These are phyloP conservation scores for Fusarium zealandicum DNA, from an alignment of 2,329 filamentous ascomycete genomes.

Conservation along the genomic window DNA sequence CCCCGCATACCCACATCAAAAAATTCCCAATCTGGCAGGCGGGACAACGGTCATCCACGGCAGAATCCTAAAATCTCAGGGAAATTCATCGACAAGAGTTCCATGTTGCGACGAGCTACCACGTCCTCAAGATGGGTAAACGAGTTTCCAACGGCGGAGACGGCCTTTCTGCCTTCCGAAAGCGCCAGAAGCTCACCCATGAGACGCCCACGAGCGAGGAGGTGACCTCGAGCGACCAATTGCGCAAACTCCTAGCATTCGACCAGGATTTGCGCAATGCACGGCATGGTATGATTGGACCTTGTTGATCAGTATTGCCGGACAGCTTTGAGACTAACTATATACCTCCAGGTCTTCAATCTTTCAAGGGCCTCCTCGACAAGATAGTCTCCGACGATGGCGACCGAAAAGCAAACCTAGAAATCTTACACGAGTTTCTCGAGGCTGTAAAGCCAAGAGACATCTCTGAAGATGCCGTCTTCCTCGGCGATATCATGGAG, in stretches of 20 bases:
- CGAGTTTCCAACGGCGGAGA: slow-evolving; percentile 51
- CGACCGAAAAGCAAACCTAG: slow-evolving; percentile 52
- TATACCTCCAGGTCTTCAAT: slow-evolving; percentile 62
- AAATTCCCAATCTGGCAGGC: slow-evolving; percentile 34
- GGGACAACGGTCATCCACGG: slow-evolving; percentile 44
- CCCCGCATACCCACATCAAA: slow-evolving; percentile 2
- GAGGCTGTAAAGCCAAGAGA: slow-evolving; percentile 59
- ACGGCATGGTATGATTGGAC: slow-evolving; percentile 63
- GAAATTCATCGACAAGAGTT: slow-evolving; percentile 28
- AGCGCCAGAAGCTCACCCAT: slow-evolving; percentile 64
- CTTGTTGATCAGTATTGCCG: not conserved
- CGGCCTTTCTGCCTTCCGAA: slow-evolving; percentile 53
- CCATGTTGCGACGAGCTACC: slow-evolving; percentile 29
- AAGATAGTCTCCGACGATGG: slow-evolving; percentile 61
- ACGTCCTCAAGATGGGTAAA: slow-evolving; percentile 53
- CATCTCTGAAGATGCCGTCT: slow-evolving; percentile 59
- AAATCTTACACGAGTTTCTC: slow-evolving; percentile 75
- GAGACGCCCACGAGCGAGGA: slow-evolving; percentile 67
- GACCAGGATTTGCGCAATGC: slow-evolving; percentile 72
- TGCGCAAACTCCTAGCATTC: slow-evolving; percentile 73
- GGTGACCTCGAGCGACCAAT: slow-evolving; percentile 68
- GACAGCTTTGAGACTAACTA: slow-evolving; percentile 1
- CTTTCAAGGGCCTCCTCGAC: slow-evolving; percentile 76
- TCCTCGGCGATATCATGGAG: slow-evolving; percentile 81
- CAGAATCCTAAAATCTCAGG: slow-evolving; percentile 49